These are phyloP conservation scores for Geranium incanum DNA, from an alignment of 441 rosid genomes.

Conservation along the genomic window DNA sequence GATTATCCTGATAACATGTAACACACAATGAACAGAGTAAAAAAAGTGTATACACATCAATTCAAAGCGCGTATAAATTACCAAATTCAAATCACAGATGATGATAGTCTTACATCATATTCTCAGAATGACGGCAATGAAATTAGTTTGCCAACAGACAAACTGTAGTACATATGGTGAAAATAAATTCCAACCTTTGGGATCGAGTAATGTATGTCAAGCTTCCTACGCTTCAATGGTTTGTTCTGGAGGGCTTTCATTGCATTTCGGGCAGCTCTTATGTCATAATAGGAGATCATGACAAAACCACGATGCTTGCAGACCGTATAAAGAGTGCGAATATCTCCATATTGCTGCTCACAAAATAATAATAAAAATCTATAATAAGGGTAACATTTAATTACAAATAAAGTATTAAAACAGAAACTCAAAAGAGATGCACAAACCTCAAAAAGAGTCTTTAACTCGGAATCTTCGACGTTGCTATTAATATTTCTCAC, in stretches of 20 bases:
- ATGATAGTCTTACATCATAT: conserved; percentile 8
- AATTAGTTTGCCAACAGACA: conserved; percentile 5
- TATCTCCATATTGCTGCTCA: conserved; percentile 52
- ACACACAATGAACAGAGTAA: conserved; percentile 11
- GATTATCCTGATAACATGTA: conserved; percentile 39
- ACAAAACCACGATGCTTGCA: conserved; percentile 59
- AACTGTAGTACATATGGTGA: conserved; percentile 5
- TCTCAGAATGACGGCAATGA: conserved; percentile 6
- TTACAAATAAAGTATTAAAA: conserved; percentile 15
- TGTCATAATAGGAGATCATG: conserved; percentile 55
- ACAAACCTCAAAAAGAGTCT: conserved; percentile 47
- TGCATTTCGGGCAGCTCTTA: conserved; percentile 50
- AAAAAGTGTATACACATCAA: conserved; percentile 13
- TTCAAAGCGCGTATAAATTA: neutral
- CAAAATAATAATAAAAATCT: conserved; percentile 17
- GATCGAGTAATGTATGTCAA: conserved; percentile 51
- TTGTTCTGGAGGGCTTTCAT: conserved; percentile 47
- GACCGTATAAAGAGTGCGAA: conserved; percentile 41
- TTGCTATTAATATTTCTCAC: conserved; percentile 53
- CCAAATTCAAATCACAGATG: conserved; percentile 1
- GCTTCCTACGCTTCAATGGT: conserved; percentile 37
- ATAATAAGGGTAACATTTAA: conserved; percentile 5
- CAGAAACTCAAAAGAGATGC: conserved; percentile 1
- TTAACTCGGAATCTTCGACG: conserved; percentile 56
- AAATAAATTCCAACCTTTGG: conserved; percentile 36